Conservation (phyloP, 345 rosid species). For the Barbarea vulgaris region DNA sequence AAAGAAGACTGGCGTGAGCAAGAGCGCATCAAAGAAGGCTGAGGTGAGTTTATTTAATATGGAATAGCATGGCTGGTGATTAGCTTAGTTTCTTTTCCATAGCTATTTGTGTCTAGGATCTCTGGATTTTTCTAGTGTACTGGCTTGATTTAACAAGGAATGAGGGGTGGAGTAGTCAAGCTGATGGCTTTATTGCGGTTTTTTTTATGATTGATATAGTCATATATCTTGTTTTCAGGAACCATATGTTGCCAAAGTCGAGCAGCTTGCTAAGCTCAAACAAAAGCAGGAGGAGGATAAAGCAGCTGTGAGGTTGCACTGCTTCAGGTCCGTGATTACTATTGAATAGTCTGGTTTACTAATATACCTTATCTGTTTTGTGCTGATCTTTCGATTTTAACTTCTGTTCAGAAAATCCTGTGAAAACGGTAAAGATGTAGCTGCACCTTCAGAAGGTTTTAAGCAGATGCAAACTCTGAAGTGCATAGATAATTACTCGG, state of each 20-base stretch:
- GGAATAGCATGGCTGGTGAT: not conserved
- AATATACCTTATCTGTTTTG: constrained; percentile 19
- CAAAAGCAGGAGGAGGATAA: constrained; percentile 82
- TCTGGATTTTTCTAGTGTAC: not conserved
- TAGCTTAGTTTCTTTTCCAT: not conserved
- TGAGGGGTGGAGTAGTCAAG: not conserved
- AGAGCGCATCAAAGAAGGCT: not conserved
- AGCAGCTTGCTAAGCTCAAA: constrained; percentile 66
- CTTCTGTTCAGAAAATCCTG: constrained; percentile 39
- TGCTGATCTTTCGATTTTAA: constrained; percentile 17
- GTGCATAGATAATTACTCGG: constrained; percentile 48
- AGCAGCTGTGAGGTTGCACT: constrained; percentile 63
- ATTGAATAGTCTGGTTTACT: constrained; percentile 17
- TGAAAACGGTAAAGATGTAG: constrained; percentile 41
- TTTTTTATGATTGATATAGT: not conserved
- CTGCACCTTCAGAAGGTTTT: constrained; percentile 42
- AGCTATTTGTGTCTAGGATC: not conserved
- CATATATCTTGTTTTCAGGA: constrained; percentile 49
- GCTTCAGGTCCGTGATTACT: constrained; percentile 57
- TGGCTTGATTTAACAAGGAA: constrained; percentile 6
- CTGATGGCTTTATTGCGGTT: constrained; percentile 9
- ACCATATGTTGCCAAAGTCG: constrained; percentile 54
- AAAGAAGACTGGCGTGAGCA: not conserved
- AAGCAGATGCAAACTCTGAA: constrained; percentile 61
- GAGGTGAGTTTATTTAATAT: constrained; percentile 18